Conservation (phyloP, 1,284 basidiomycete species). For the Singerocomus inundabilis region DNA sequence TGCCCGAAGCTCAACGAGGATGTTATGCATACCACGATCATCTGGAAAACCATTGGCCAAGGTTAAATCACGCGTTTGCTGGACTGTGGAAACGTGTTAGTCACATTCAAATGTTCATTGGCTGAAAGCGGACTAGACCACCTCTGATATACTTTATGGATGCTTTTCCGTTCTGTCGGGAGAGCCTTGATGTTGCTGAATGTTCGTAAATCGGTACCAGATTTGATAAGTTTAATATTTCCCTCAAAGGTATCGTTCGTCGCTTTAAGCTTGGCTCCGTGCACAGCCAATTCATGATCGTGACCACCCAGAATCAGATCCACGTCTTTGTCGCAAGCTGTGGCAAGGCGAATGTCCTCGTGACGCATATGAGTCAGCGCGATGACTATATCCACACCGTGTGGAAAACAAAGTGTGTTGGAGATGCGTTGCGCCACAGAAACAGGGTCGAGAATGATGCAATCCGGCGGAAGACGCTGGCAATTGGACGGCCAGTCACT, state of each 20-base stretch:
- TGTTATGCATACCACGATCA: slow-evolving; percentile 2
- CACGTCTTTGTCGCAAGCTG: slow-evolving; percentile 1
- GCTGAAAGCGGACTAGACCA: not conserved
- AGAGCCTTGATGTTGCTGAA: slow-evolving; percentile 8
- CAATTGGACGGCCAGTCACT: slow-evolving; percentile 9
- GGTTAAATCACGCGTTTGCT: slow-evolving; percentile 9
- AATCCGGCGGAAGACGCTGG: slow-evolving; percentile 14
- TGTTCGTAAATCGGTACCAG: slow-evolving; percentile 7
- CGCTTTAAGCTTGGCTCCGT: not conserved
- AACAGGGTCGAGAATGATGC: slow-evolving; percentile 8
- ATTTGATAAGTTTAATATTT: slow-evolving; percentile 7
- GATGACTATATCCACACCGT: slow-evolving; percentile 9
- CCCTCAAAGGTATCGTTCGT: slow-evolving; percentile 5
- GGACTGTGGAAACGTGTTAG: slow-evolving; percentile 1
- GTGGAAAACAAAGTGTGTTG: slow-evolving; percentile 5
- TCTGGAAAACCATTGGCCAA: slow-evolving; percentile 4
- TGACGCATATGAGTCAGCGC: slow-evolving; percentile 17
- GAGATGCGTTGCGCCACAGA: slow-evolving; percentile 11
- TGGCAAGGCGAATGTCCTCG: slow-evolving; percentile 10
- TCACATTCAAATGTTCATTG: no score
- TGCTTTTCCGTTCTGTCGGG: not conserved
- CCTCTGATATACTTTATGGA: slow-evolving; percentile 1
- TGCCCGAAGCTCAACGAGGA: not conserved
- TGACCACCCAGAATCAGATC: slow-evolving; percentile 15
- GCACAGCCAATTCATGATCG: slow-evolving; percentile 16